Evolutionary conservation across 2,329 filamentous ascomycete species (phyloP), one percentile per base, ranked within the genome.

Genomic region (Sporothrix schenckii): DNA sequence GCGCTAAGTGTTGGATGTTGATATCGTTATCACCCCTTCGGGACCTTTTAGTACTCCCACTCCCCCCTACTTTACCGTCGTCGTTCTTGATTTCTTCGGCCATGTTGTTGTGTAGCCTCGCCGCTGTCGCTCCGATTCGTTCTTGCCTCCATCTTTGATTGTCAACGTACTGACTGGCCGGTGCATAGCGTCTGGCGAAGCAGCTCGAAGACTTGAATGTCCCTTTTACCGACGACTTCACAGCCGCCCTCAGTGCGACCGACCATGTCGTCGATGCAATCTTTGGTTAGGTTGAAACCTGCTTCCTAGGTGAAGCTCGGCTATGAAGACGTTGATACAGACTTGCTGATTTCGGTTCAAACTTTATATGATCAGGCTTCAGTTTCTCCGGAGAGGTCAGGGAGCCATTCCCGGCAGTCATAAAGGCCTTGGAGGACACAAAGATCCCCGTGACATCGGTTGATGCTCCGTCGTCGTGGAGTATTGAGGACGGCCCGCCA

Each of bases 401-500:
- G n/a, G 92, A 97, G 74, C 95, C 95, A 0, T 99, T 98, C 77
- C 89, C 90, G 0, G 85, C 85, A 0, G 91, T 97, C 16, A 96
- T 99, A 75, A 83, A 86, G 72, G 89, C 91, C 9, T 84, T 99
- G 50, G 88, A 93, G 75, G 85, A 89, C 54, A 91, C 91, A 5
- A 85, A 85, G 34, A 77, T 95, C 9, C 92, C 93, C 0, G 91
- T 98, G 0, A 90, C 95, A 2, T 91, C 93, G 2, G 92, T 99
- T 27, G 95, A 99, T 81, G 93, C 92, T 7, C 95, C 95, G 0
- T 97, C 92, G 44, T 95, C 92, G 1, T 99, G 95, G 95, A 89
- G 95, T 79, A 96, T 99, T 70, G 92, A 97, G 77, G 83, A 84
- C 13, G 95, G 95, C 0, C 94, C 94, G 10, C 93, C 94, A 13